Base-by-base conservation (phyloP, 495 filamentous ascomycete species). In the Penicillium flavigenum region DNA sequence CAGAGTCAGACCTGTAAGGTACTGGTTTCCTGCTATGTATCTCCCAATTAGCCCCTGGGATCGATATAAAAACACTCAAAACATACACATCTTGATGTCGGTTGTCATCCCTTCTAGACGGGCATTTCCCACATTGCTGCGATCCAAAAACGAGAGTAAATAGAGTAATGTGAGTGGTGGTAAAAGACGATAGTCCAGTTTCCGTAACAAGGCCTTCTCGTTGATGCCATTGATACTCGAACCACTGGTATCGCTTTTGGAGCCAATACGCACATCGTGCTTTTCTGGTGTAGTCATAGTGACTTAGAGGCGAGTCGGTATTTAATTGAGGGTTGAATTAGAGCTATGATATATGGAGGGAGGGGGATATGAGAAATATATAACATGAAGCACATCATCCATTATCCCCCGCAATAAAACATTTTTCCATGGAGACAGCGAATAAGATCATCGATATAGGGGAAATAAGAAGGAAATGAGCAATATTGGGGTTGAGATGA, bases 81-180 rank as follows among this genome's bases (percentile, higher is more conserved):
- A 44, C 72, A 32, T 66, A 75, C 71, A 85, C 78, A 90, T 90
- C 43, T 83, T 62, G 24, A 90, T 63, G 61, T 88, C 86, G 26
- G 59, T 73, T 0, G 82, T 72, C 46, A 92, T 76, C 22, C 88
- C 88, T 64, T 91, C 87, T 46, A 85, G 63, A 4, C 75, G 67
- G 0, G 81, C 81, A 61, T 85, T 85, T 17, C 79, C 82, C 45
- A 85, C 86, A 75, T 91, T 92, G 68, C 84, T 88, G 51, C 88
- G 78, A 62, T 91, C 88, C 19, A 92, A 71, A 56, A 92, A 91
- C 5, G 86, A 90, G 5, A 90, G 70, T 16, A 91, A 72, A 63
- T 90, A 92, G 19, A 92, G 67, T 2, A 90, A 64, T 1, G 85
- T 86, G 26, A 91, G 73, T 0, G 85, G 82, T 6, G 88, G 89